Evolutionary conservation across 2,329 filamentous ascomycete species (phyloP).

Genomic region (Trichoderma polysporum): DNA sequence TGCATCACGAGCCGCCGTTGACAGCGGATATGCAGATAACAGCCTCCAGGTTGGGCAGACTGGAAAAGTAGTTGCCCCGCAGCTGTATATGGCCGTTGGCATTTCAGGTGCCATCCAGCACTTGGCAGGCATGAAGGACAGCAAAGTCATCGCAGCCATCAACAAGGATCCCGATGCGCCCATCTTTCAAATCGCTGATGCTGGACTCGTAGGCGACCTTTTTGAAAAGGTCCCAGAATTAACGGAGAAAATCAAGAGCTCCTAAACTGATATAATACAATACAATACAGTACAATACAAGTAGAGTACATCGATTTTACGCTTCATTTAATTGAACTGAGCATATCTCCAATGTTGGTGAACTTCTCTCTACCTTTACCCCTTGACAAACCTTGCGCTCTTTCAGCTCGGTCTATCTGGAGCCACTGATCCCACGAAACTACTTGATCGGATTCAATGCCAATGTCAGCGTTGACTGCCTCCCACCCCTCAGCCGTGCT

Average conservation of each 20-base stretch:
- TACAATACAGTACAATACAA: slow-evolving; percentile 24
- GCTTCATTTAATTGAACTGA: slow-evolving; percentile 47
- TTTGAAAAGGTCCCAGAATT: slow-evolving; percentile 95
- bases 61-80: slow-evolving; percentile 95
- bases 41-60: slow-evolving; percentile 97
- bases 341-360: slow-evolving; percentile 57
- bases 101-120: slow-evolving; percentile 98
- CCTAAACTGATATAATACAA: slow-evolving; percentile 32
- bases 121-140: slow-evolving; percentile 99
- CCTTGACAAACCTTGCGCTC: slow-evolving; percentile 57
- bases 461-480: slow-evolving; percentile 62
- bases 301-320: not conserved
- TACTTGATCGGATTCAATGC: slow-evolving; percentile 54
- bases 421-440: slow-evolving; percentile 84
- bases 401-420: slow-evolving; percentile 78
- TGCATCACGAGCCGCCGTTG: slow-evolving; percentile 90
- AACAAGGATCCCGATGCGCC: slow-evolving; percentile 98
- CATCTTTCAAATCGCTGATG: slow-evolving; percentile 97
- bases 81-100: slow-evolving; percentile 91
- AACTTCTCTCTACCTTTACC: slow-evolving; percentile 81
- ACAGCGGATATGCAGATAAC: slow-evolving; percentile 97
- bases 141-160: slow-evolving; percentile 97
- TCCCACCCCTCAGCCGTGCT: slow-evolving; percentile 65
- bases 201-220: slow-evolving; percentile 90
- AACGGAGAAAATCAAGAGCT: slow-evolving; percentile 84